These are phyloP conservation scores for Mycena citricolor DNA, from an alignment of 1,284 basidiomycete species.

Conservation along the genomic window DNA sequence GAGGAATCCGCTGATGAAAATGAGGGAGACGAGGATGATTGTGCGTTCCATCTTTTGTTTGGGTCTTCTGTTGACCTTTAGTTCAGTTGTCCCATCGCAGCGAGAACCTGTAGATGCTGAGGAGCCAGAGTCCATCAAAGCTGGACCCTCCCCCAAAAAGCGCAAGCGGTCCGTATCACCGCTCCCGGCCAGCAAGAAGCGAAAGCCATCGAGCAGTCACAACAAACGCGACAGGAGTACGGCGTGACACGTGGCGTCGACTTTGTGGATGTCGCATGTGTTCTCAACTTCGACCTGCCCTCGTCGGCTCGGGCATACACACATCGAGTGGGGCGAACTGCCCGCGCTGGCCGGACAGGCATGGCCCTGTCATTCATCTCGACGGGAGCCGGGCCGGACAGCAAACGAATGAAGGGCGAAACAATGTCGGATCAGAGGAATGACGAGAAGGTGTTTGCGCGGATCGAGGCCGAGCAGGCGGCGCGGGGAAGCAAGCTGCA, in stretches of 20 bases:
- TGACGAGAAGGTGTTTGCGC: slow-evolving; percentile 68
- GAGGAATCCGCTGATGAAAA: too few species aligned
- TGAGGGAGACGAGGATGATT: slow-evolving; percentile 42
- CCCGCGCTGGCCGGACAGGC: slow-evolving; percentile 91
- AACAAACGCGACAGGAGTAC: slow-evolving; percentile 79
- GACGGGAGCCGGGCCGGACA: slow-evolving; percentile 37
- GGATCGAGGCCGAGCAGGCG: slow-evolving; percentile 75
- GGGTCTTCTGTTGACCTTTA: slow-evolving; percentile 6
- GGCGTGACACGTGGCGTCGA: slow-evolving; percentile 97
- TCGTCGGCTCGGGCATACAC: slow-evolving; percentile 88
- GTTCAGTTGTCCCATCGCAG: slow-evolving; percentile 57
- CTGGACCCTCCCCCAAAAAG: slow-evolving; percentile 33
- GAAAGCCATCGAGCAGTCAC: slow-evolving; percentile 12
- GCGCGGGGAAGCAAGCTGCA: slow-evolving; percentile 77
- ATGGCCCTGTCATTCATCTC: slow-evolving; percentile 92
- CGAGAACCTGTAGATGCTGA: slow-evolving; percentile 41
- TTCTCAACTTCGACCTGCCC: slow-evolving; percentile 98
- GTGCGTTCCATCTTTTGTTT: slow-evolving; percentile 33
- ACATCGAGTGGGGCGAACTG: slow-evolving; percentile 95
- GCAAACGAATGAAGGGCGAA: slow-evolving; percentile 32
- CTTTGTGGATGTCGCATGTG: slow-evolving; percentile 96
- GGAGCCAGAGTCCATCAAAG: too few species aligned
- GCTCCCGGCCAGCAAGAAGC: slow-evolving; percentile 20
- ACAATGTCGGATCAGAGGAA: slow-evolving; percentile 72
- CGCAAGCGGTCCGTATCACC: slow-evolving; percentile 41